Evolutionary conservation across 2,329 filamentous ascomycete genomes (phyloP).

Genomic region (Didymella keratinophila): DNA sequence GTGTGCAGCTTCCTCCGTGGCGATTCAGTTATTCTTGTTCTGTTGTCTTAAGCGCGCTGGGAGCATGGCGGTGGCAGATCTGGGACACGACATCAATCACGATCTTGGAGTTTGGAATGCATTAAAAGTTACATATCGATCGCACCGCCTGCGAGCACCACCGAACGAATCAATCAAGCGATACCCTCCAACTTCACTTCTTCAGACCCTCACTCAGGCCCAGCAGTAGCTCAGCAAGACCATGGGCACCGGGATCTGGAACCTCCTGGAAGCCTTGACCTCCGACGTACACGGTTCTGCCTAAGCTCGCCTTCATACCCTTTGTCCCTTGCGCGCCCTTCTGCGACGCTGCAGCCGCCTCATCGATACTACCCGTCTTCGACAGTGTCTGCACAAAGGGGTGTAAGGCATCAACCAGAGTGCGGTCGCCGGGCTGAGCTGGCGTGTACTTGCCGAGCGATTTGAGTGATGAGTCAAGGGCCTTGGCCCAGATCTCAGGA

Average conservation of each 20-base stretch:
- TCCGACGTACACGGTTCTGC: constrained; percentile 80
- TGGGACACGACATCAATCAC: constrained; percentile 24
- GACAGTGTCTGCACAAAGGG: constrained; percentile 82
- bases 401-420: constrained; percentile 85
- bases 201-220: constrained; percentile 71
- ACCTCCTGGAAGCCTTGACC: constrained; percentile 76
- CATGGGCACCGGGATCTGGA: constrained; percentile 76
- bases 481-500: constrained; percentile 67
- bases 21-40: constrained; percentile 85
- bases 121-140: constrained; percentile 47
- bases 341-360: constrained; percentile 78
- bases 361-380: constrained; percentile 69
- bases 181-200: constrained; percentile 42
- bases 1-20: constrained; percentile 77
- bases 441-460: constrained; percentile 82
- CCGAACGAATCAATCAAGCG: constrained; percentile 42
- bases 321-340: constrained; percentile 84
- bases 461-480: constrained; percentile 72
- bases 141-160: constrained; percentile 32
- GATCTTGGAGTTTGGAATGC: constrained; percentile 37
- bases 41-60: constrained; percentile 69
- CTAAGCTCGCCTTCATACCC: constrained; percentile 89
- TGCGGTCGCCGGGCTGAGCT: constrained; percentile 86
- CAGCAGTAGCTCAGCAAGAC: constrained; percentile 83
- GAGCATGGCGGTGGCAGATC: constrained; percentile 21